Conservation (phyloP, 495 filamentous ascomycete species). For the Neurospora sp. region DNA sequence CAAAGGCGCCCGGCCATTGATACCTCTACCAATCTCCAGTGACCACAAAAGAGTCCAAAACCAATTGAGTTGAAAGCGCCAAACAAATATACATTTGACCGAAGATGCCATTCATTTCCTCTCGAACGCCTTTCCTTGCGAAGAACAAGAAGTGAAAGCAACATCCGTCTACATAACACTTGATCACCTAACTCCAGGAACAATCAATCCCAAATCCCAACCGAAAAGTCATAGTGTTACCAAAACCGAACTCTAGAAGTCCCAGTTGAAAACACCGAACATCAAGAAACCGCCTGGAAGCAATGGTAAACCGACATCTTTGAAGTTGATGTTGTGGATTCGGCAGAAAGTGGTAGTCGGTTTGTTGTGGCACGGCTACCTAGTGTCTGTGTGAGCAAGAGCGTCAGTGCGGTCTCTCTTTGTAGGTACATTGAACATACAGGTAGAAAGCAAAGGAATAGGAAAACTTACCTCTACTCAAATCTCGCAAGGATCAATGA, state of each 20-base stretch:
- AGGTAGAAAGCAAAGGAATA: neutral
- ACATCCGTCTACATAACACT: neutral
- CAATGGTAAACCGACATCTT: neutral
- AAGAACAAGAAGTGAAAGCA: neutral
- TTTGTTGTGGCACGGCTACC: neutral
- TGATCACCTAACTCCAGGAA: neutral
- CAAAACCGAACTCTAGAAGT: neutral
- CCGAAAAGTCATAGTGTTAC: neutral
- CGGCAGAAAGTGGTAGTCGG: neutral
- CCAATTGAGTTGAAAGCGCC: neutral
- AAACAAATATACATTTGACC: neutral
- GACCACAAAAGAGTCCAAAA: neutral
- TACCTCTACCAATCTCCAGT: neutral
- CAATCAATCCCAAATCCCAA: neutral
- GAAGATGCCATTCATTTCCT: neutral
- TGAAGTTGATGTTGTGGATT: neutral
- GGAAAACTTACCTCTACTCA: neutral
- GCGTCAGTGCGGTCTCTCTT: too few relatives aligned
- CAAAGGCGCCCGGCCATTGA: neutral
- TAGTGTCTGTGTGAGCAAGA: neutral
- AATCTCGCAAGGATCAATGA: neutral
- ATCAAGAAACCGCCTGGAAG: neutral
- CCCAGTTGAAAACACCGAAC: neutral
- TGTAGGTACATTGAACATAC: too few relatives aligned
- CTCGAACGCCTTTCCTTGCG: neutral